A percentile compares a stretch with the other conserved stretches of the same genome.
These are phyloP conservation scores for Paecilomyces dactylethromorphus DNA, from an alignment of 2,329 filamentous ascomycete species.

Conservation along the genomic window DNA sequence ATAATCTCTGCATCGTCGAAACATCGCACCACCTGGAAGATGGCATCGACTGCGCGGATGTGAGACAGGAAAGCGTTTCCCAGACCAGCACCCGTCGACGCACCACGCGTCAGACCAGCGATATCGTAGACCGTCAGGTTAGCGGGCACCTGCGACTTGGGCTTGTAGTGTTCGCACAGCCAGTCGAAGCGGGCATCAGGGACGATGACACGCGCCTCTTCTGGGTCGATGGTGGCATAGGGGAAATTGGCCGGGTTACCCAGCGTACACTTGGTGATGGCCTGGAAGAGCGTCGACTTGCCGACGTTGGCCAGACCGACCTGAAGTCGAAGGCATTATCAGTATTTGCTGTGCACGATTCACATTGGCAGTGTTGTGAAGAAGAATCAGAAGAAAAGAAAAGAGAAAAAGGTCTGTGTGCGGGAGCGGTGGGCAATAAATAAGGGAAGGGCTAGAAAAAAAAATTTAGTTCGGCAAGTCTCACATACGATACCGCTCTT, in stretches of 20 bases:
- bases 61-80: slow-evolving; percentile 98
- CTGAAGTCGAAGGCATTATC: slow-evolving; percentile 41
- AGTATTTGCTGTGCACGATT: not conserved
- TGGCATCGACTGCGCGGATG: slow-evolving; percentile 95
- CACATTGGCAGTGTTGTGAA: not conserved
- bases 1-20: slow-evolving; percentile 99
- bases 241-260: slow-evolving; percentile 99
- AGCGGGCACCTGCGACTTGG: slow-evolving; percentile 93
- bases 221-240: slow-evolving; percentile 97
- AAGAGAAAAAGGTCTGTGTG: slow-evolving; percentile 12
- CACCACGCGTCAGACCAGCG: slow-evolving; percentile 89
- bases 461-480: slow-evolving; percentile 29
- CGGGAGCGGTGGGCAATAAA: not conserved
- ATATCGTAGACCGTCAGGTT: slow-evolving; percentile 99
- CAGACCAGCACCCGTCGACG: slow-evolving; percentile 93
- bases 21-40: slow-evolving; percentile 93
- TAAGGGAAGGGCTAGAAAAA: slow-evolving; percentile 7
- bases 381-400: not conserved
- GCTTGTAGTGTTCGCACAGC: slow-evolving; percentile 93
- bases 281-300: slow-evolving; percentile 99
- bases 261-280: slow-evolving; percentile 94
- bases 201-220: slow-evolving; percentile 95
- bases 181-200: slow-evolving; percentile 95
- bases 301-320: slow-evolving; percentile 98
- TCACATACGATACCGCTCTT: slow-evolving; percentile 97